Evolutionary conservation across 2,329 filamentous ascomycete species (phyloP).

Genomic region (Fusarium sp.): DNA sequence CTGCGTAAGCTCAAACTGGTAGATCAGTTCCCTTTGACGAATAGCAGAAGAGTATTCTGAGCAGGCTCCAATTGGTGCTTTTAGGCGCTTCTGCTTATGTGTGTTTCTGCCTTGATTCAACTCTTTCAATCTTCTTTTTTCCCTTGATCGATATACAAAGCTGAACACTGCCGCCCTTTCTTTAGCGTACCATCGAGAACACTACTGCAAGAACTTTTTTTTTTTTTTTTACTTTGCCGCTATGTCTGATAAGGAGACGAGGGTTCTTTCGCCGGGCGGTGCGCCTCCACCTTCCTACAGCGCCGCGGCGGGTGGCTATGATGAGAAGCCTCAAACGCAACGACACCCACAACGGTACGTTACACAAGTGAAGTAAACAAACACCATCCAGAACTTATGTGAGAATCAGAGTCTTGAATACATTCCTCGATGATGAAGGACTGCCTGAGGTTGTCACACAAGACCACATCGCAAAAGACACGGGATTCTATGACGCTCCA

Average conservation of each 20-base stretch:
- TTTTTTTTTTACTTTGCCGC: background rate
- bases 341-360: constrained; percentile 1
- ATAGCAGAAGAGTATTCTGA: background rate
- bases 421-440: constrained; percentile 28
- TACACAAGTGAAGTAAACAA: background rate
- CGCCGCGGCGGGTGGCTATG: background rate
- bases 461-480: background rate
- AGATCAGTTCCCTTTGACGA: background rate
- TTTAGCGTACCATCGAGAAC: background rate
- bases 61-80: background rate
- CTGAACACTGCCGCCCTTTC: background rate
- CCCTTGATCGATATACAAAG: background rate
- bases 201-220: background rate
- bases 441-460: constrained; percentile 35
- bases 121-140: background rate
- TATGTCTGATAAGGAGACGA: background rate
- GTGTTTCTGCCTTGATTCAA: background rate
- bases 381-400: background rate
- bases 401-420: constrained; percentile 13
- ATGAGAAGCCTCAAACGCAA: background rate
- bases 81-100: background rate
- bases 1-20: background rate
- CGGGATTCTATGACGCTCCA: constrained; percentile 23
- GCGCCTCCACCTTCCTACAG: background rate
- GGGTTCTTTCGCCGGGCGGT: background rate